Percentiles rank a stretch among this genome's conserved stretches.
These are phyloP conservation scores for Sarocladium kiliense DNA, from an alignment of 2,329 filamentous ascomycete species.

Conservation along the genomic window DNA sequence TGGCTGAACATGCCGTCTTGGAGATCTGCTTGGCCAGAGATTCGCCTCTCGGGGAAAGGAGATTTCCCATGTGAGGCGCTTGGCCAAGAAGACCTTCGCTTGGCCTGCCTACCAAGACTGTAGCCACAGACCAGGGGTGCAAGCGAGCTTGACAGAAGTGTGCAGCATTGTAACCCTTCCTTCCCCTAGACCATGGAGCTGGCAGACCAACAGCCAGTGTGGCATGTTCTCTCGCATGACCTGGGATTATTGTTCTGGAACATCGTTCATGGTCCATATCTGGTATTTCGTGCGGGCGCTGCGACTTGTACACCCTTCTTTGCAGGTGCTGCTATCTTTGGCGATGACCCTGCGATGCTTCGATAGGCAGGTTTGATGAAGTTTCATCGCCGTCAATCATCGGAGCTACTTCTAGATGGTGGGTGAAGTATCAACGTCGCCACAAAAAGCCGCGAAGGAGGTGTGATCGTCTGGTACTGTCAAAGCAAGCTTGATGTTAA, in stretches of 20 bases:
- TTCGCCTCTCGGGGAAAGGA: background rate
- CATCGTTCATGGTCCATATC: background rate
- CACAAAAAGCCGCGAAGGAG: background rate
- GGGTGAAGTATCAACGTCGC: too few relatives aligned
- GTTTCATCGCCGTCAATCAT: background rate
- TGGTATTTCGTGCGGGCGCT: background rate
- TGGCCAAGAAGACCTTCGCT: background rate
- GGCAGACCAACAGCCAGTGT: background rate
- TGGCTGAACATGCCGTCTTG: constrained; percentile 2
- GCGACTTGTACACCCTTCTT: background rate
- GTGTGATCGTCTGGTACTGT: background rate
- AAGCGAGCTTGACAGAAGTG: background rate
- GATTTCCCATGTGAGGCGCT: background rate
- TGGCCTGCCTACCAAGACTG: background rate
- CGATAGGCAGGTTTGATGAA: background rate
- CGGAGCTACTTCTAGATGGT: background rate
- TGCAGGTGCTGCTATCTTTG: background rate
- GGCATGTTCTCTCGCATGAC: background rate
- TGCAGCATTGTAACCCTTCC: too few relatives aligned
- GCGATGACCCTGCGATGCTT: background rate
- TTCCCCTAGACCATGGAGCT: too few relatives aligned
- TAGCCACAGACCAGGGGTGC: too few relatives aligned
- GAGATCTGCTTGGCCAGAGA: constrained; percentile 1
- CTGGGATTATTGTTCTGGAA: background rate
- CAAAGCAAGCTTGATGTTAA: background rate